phyloP scores from a whole-genome alignment of 2,329 filamentous ascomycete genomes.

The Shiraia sp. region DNA sequence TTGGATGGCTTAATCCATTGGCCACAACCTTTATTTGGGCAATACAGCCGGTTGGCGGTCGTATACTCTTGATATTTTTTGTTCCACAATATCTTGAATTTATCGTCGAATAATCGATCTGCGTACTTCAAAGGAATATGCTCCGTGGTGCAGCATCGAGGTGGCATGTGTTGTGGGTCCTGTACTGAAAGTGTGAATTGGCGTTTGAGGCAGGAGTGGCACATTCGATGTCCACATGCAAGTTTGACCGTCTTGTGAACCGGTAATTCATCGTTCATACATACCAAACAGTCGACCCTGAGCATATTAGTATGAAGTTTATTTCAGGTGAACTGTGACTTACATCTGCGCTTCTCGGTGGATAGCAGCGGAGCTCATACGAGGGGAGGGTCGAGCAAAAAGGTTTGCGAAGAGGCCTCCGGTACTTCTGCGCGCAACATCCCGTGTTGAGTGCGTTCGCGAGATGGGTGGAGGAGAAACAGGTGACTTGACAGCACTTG shows the following conservation, averaged over 20 bases:
- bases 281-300: conserved; percentile 74
- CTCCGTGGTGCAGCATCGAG: conserved; percentile 74
- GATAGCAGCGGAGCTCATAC: conserved; percentile 24
- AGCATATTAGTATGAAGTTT: conserved; percentile 12
- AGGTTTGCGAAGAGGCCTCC: conserved; percentile 38
- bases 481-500: conserved; percentile 34
- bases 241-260: conserved; percentile 69
- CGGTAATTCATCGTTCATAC: conserved; percentile 68
- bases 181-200: conserved; percentile 75
- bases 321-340: neutral
- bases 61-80: conserved; percentile 77
- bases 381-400: conserved; percentile 31
- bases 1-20: conserved; percentile 77
- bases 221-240: conserved; percentile 81
- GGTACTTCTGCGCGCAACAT: conserved; percentile 34
- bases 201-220: conserved; percentile 72
- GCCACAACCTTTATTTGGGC: conserved; percentile 71
- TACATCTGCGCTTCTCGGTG: conserved; percentile 35
- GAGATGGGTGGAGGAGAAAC: conserved; percentile 24
- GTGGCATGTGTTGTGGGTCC: conserved; percentile 82
- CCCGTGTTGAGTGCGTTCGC: conserved; percentile 32
- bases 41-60: conserved; percentile 75
- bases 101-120: conserved; percentile 70
- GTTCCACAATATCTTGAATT: conserved; percentile 81
- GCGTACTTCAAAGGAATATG: conserved; percentile 77